These are phyloP conservation scores for Aspergillus candidus DNA, from an alignment of 2,329 filamentous ascomycete genomes.

Conservation along the genomic window DNA sequence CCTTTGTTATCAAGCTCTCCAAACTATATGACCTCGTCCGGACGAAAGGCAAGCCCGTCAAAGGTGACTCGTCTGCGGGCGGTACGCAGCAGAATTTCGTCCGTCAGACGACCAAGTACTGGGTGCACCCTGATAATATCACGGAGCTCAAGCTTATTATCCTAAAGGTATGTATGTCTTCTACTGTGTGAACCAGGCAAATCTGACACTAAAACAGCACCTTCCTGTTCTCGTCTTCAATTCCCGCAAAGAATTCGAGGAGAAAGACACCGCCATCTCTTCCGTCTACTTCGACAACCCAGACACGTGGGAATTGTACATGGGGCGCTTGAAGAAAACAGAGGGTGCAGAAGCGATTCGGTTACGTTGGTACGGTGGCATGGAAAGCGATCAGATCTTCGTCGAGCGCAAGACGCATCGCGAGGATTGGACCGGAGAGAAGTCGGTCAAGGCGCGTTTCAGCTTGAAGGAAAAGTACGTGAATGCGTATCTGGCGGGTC, in stretches of 20 bases:
- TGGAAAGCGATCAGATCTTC: constrained; percentile 92
- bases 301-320: constrained; percentile 87
- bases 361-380: constrained; percentile 93
- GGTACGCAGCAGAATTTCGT: constrained; percentile 93
- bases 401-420: constrained; percentile 97
- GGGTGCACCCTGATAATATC: constrained; percentile 97
- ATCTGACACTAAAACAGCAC: constrained; percentile 48
- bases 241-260: constrained; percentile 89
- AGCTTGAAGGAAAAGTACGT: constrained; percentile 95
- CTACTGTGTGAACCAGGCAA: not conserved
- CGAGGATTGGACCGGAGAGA: constrained; percentile 98
- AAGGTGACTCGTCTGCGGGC: constrained; percentile 85
- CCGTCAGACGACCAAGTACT: constrained; percentile 97
- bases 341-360: constrained; percentile 96
- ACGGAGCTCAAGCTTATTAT: constrained; percentile 97
- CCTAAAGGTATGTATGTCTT: constrained; percentile 58
- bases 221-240: constrained; percentile 97
- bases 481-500: constrained; percentile 79
- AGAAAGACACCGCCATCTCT: constrained; percentile 85
- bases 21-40: constrained; percentile 92
- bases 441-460: constrained; percentile 97
- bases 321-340: constrained; percentile 92
- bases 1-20: constrained; percentile 88
- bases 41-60: constrained; percentile 84
- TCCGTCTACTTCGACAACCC: constrained; percentile 99